Conservation (phyloP, 345 rosid species). For the Schrenkiella parvula region DNA sequence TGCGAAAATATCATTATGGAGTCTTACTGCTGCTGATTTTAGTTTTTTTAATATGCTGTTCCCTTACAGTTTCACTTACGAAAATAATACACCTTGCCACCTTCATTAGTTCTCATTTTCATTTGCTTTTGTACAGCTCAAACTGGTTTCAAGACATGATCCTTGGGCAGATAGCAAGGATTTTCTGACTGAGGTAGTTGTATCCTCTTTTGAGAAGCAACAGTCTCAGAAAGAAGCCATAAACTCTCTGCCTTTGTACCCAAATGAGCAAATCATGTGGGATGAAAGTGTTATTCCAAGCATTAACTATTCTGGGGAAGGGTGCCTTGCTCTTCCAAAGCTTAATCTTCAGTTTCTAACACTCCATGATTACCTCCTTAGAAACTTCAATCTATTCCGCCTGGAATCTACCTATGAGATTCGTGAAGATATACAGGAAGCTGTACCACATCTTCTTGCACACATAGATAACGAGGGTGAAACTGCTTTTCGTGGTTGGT, state of each 20-base stretch:
- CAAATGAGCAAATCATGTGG: slow-evolving; percentile 99
- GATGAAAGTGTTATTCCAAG: slow-evolving; percentile 98
- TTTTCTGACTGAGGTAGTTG: slow-evolving; percentile 90
- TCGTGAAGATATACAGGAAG: slow-evolving; percentile 99
- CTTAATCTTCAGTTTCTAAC: slow-evolving; percentile 94
- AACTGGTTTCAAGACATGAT: slow-evolving; percentile 73
- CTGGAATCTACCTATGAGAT: slow-evolving; percentile 98
- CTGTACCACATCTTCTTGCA: slow-evolving; percentile 91
- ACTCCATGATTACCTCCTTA: slow-evolving; percentile 90
- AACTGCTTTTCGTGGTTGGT: slow-evolving; percentile 97
- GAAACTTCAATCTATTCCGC: slow-evolving; percentile 97
- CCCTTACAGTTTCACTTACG: background rate
- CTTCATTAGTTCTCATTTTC: slow-evolving; percentile 6
- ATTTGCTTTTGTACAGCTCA: slow-evolving; percentile 56
- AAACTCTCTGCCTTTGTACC: slow-evolving; percentile 97
- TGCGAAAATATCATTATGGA: background rate
- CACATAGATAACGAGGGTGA: slow-evolving; percentile 86
- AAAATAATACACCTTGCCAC: slow-evolving; percentile 16
- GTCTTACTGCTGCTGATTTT: background rate
- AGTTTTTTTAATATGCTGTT: background rate
- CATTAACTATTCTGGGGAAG: slow-evolving; percentile 98
- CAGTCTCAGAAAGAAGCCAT: slow-evolving; percentile 97
- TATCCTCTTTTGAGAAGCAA: slow-evolving; percentile 89
- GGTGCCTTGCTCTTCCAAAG: slow-evolving; percentile 98
- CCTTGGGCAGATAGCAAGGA: slow-evolving; percentile 84